A percentile compares a stretch with the other conserved stretches of the same genome.
Evolutionary conservation across 768 basidiomycete genomes (phyloP).

Genomic region (Lentinus tigrinus): DNA sequence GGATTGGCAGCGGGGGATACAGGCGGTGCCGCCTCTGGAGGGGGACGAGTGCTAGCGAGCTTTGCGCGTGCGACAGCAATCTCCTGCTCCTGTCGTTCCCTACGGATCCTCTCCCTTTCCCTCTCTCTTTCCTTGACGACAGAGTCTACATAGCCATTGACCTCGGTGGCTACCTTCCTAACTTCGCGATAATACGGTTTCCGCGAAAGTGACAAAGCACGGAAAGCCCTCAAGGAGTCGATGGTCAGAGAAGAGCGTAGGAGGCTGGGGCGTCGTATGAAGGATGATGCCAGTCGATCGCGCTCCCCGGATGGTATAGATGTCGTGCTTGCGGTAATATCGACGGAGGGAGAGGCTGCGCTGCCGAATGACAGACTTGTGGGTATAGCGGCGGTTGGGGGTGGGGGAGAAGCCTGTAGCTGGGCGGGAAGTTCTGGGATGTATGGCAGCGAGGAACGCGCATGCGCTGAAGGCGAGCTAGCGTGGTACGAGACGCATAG

Average conservation of each 20-base stretch:
- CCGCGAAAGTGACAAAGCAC: conserved; percentile 44
- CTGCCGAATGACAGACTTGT: conserved; percentile 5
- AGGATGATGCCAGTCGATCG: conserved; percentile 19
- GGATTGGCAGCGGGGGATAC: background rate
- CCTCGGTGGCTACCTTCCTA: conserved; percentile 54
- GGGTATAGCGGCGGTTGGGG: conserved; percentile 31
- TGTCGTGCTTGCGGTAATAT: conserved; percentile 1
- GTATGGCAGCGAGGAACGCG: conserved; percentile 45
- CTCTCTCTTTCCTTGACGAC: conserved; percentile 74
- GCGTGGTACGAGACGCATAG: conserved; percentile 53
- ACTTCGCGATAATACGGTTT: conserved; percentile 45
- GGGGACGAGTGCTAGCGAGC: conserved; percentile 1
- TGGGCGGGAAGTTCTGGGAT: conserved; percentile 66
- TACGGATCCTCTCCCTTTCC: conserved; percentile 71
- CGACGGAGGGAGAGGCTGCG: conserved; percentile 7
- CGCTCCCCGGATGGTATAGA: background rate
- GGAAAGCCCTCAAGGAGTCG: conserved; percentile 43
- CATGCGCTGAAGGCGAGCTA: conserved; percentile 34
- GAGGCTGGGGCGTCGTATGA: conserved; percentile 31
- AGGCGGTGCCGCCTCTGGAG: background rate
- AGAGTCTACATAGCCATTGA: conserved; percentile 71
- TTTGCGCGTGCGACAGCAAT: conserved; percentile 9
- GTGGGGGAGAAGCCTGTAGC: conserved; percentile 53
- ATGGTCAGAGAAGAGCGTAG: conserved; percentile 33
- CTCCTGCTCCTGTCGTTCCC: conserved; percentile 54